A percentile compares a stretch with the other conserved stretches of the same genome.
Evolutionary conservation across 2,329 filamentous ascomycete species (phyloP).

Genomic region (Arthrobotrys sinensis): DNA sequence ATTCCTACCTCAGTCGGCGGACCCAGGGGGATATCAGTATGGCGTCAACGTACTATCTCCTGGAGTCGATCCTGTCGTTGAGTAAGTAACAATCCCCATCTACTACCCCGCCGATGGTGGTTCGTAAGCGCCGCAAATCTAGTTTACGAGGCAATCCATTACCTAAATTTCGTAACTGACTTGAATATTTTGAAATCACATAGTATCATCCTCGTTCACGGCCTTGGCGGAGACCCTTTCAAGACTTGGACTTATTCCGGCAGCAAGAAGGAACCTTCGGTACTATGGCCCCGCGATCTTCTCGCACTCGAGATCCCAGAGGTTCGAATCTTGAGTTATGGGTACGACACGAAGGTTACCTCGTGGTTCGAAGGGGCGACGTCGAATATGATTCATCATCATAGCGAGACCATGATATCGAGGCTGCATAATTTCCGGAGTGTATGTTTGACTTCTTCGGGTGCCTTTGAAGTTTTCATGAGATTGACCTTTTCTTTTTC

Average conservation of each 20-base stretch:
- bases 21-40: conserved; percentile 56
- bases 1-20: conserved; percentile 42
- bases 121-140: too few species aligned
- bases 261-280: conserved; percentile 58
- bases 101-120: neutral
- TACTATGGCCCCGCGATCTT: conserved; percentile 65
- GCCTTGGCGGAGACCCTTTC: conserved; percentile 63
- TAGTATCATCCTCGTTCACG: conserved; percentile 64
- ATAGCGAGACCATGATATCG: conserved; percentile 63
- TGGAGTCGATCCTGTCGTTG: conserved; percentile 60
- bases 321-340: conserved; percentile 65
- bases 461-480: neutral
- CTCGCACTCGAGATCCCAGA: conserved; percentile 64
- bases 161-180: neutral
- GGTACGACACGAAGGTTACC: conserved; percentile 64
- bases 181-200: neutral
- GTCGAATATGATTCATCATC: conserved; percentile 64
- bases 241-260: conserved; percentile 63
- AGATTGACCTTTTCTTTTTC: neutral
- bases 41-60: conserved; percentile 59
- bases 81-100: conserved; percentile 46
- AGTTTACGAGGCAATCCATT: too few species aligned
- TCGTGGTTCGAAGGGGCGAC: conserved; percentile 62
- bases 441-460: conserved; percentile 35
- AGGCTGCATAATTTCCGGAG: conserved; percentile 64